Conservation (phyloP, 2,329 filamentous ascomycete species). For the Ophiosphaerella herpotricha region DNA sequence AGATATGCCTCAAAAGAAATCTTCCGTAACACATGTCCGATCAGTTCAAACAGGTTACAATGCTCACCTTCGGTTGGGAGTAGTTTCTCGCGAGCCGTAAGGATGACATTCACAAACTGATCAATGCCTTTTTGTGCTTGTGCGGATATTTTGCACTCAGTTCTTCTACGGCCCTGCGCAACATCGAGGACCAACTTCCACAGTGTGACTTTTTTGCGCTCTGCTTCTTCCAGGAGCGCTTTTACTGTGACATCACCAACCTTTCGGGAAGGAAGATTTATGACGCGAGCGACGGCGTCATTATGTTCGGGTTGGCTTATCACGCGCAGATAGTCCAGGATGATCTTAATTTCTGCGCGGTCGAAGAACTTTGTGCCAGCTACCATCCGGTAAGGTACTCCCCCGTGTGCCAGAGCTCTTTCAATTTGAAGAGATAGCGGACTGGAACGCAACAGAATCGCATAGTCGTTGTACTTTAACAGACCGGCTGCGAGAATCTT, state of each 20-base stretch:
- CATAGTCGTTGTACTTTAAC: slow-evolving; percentile 76
- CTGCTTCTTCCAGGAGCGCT: slow-evolving; percentile 75
- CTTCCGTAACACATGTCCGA: slow-evolving; percentile 64
- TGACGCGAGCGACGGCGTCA: slow-evolving; percentile 79
- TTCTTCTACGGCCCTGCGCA: slow-evolving; percentile 57
- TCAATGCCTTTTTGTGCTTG: slow-evolving; percentile 62
- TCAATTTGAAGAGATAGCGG: slow-evolving; percentile 85
- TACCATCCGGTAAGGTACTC: slow-evolving; percentile 90
- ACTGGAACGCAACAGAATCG: slow-evolving; percentile 84
- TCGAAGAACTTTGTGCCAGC: slow-evolving; percentile 92
- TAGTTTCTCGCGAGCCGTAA: slow-evolving; percentile 61
- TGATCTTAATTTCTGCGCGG: slow-evolving; percentile 80
- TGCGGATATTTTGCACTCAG: slow-evolving; percentile 60
- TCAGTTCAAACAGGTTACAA: slow-evolving; percentile 52
- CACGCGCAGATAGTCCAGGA: slow-evolving; percentile 86
- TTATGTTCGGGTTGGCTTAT: slow-evolving; percentile 85
- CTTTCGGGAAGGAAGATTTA: slow-evolving; percentile 81
- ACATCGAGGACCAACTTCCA: slow-evolving; percentile 73
- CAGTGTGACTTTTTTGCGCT: slow-evolving; percentile 68
- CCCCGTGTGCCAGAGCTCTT: slow-evolving; percentile 75
- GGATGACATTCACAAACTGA: slow-evolving; percentile 63
- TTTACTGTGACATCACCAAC: slow-evolving; percentile 81
- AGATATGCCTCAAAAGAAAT: slow-evolving; percentile 77
- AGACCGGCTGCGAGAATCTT: slow-evolving; percentile 73
- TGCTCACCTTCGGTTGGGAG: slow-evolving; percentile 47